A percentile compares a stretch with the other conserved stretches of the same genome.
These are phyloP conservation scores for Pulveroboletus ravenelii DNA, from an alignment of 768 basidiomycete species.

Conservation along the genomic window DNA sequence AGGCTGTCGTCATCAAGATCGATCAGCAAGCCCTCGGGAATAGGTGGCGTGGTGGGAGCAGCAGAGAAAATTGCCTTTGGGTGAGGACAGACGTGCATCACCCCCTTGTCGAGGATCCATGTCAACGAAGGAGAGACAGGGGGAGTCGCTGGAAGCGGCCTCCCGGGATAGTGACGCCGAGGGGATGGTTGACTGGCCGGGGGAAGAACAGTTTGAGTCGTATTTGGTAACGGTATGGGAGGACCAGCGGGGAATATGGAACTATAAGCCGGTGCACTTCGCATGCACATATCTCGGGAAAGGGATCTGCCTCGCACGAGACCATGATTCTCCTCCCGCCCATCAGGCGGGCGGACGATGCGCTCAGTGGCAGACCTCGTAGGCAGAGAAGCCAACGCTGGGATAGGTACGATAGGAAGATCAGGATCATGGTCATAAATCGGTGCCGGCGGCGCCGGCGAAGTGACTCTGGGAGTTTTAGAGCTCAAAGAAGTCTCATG, in stretches of 20 bases:
- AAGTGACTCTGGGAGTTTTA: constrained; percentile 22
- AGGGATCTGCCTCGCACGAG: constrained; percentile 30
- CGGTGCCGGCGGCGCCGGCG: constrained; percentile 17
- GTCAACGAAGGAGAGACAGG: constrained; percentile 31
- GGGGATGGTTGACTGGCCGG: constrained; percentile 23
- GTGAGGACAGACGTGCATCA: constrained; percentile 6
- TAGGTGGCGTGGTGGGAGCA: constrained; percentile 30
- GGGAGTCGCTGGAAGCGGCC: constrained; percentile 31
- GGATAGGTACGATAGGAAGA: constrained; percentile 20
- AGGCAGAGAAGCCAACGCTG: constrained; percentile 18
- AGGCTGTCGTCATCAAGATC: constrained; percentile 46
- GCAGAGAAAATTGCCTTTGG: constrained; percentile 18
- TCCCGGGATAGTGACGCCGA: constrained; percentile 30
- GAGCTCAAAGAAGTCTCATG: constrained; percentile 15
- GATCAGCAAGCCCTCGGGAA: constrained; percentile 51
- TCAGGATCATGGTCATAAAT: constrained; percentile 28
- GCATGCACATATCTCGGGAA: constrained; percentile 30
- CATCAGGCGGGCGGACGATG: constrained; percentile 26
- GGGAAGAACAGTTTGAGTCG: constrained; percentile 23
- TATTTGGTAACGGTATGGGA: constrained; percentile 23
- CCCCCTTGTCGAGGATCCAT: constrained; percentile 32
- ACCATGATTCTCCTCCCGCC: constrained; percentile 25
- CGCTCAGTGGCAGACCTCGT: constrained; percentile 31
- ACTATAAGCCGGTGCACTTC: constrained; percentile 32
- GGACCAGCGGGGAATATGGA: constrained; percentile 32